Percentiles rank a stretch among this genome's conserved stretches.
phyloP scores from a whole-genome alignment of 176 grass and related monocot species.

The Miscanthus lutarioriparius region DNA sequence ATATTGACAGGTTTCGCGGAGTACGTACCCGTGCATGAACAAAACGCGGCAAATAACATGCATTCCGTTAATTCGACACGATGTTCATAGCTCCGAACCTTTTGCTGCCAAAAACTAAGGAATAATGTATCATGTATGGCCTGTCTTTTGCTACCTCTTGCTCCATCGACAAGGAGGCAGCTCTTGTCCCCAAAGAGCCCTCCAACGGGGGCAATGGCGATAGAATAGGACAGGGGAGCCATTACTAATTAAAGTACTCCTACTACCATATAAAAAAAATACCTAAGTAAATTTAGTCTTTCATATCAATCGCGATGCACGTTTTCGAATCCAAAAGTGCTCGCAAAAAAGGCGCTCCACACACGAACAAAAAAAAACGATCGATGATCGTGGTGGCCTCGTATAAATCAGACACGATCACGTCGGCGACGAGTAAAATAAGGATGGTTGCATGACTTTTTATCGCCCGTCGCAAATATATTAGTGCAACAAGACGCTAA shows the following conservation, averaged over 20 bases:
- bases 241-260: slow-evolving; percentile 29
- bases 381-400: slow-evolving; percentile 43
- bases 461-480: slow-evolving; percentile 1
- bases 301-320: slow-evolving; percentile 45
- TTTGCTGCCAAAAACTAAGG: slow-evolving; percentile 18
- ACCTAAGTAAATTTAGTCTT: neutral
- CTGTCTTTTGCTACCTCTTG: slow-evolving; percentile 41
- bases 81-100: slow-evolving; percentile 5
- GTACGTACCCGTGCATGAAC: neutral
- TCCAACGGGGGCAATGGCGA: slow-evolving; percentile 23
- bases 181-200: slow-evolving; percentile 40
- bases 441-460: slow-evolving; percentile 37
- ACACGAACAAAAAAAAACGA: neutral
- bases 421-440: slow-evolving; percentile 56
- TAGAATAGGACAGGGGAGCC: slow-evolving; percentile 25
- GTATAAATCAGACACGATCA: slow-evolving; percentile 54
- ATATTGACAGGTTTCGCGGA: neutral
- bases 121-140: slow-evolving; percentile 13
- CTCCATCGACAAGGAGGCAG: slow-evolving; percentile 41
- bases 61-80: neutral
- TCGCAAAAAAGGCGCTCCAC: slow-evolving; percentile 44
- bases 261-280: slow-evolving; percentile 8
- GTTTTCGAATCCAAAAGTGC: slow-evolving; percentile 61
- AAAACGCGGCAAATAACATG: neutral
- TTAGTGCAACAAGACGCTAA: slow-evolving; percentile 27